Evolutionary conservation across 306 rosid genomes (phyloP), one percentile per base, ranked within the genome.

Genomic region (Mimosa bimucronata): DNA sequence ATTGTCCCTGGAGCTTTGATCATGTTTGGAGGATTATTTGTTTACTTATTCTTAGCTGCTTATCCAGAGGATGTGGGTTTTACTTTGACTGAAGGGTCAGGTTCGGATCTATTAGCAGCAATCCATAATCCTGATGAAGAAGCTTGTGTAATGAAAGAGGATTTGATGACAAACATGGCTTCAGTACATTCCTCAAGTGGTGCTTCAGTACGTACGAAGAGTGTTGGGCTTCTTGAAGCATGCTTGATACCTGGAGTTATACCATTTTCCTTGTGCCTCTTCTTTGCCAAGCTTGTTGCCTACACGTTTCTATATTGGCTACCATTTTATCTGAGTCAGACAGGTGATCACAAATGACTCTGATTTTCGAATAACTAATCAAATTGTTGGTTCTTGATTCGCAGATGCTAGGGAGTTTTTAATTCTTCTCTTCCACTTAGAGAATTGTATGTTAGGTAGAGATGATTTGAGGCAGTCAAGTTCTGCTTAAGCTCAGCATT

Each of bases 221-320:
- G 97, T 23, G 78, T 93, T 48, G 98, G 98, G 38, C 89, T 91
- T 64, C 26, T 81, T 75, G 82, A 91, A 38, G 98, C 98, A 9
- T 89, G 92, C 74, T 61, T 66, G 85, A 93, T 93, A 78, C 98
- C 98, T 0, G 97, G 98, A 44, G 98, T 91, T 3, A 88, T 93
- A 62, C 90, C 93, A 28, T 91, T 86, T 83, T 89, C 98, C 0
- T 29, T 91, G 77, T 91, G 97, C 81, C 94, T 93, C 73, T 93
- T 93, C 90, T 93, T 93, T 42, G 88, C 97, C 55, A 93, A 93
- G 90, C 98, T 93, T 73, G 98, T 91, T 74, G 98, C 94, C 66
- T 93, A 93, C 83, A 93, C 97, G 2, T 89, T 91, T 81, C 82
- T 93, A 9, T 93, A 87, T 73, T 93, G 98, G 97, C 81, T 93